These are phyloP conservation scores for Extremus antarcticus DNA, from an alignment of 495 filamentous ascomycete genomes.

Conservation along the genomic window DNA sequence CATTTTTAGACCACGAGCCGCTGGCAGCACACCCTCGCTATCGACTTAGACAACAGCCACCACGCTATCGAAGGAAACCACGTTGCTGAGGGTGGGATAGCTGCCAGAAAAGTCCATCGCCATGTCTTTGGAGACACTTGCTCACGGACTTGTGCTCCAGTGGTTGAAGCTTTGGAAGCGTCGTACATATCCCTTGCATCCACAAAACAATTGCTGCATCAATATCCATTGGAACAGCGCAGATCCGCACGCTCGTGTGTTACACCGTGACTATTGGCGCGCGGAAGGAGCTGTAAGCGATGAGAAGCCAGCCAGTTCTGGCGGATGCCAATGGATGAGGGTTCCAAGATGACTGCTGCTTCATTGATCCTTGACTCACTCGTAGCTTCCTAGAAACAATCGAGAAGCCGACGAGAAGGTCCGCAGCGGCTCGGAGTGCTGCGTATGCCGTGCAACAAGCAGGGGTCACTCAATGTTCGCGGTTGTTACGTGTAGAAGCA, in stretches of 20 bases:
- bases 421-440: not conserved
- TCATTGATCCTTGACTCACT: not conserved
- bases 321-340: not conserved
- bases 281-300: not conserved
- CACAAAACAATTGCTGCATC: not conserved
- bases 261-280: not conserved
- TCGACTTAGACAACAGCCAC: not conserved
- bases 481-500: not conserved
- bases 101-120: not conserved
- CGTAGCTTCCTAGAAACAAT: not conserved
- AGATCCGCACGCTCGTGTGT: not conserved
- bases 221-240: not conserved
- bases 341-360: not conserved
- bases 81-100: not conserved
- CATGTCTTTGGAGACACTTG: not conserved
- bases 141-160: not conserved
- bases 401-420: not conserved
- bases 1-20: not conserved
- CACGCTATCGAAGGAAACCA: not conserved
- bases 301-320: not conserved
- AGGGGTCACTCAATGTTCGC: not conserved
- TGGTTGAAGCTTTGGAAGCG: not conserved
- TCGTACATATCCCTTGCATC: not conserved
- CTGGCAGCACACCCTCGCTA: not conserved
- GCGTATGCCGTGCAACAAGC: not conserved